Base-by-base conservation (phyloP, 306 rosid genomes). In the Cicer cuneatum region DNA sequence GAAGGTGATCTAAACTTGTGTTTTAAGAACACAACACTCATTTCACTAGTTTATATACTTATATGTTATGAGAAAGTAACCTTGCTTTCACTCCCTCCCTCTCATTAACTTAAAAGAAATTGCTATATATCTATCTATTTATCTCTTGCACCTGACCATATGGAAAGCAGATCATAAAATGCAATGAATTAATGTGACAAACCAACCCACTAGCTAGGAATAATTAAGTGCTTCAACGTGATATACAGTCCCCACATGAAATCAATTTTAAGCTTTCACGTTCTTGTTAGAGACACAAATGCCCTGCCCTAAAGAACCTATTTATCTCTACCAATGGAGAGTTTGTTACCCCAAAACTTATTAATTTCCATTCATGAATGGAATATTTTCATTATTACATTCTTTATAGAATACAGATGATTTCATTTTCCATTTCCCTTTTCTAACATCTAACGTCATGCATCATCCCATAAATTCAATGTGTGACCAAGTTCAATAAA, bases 351-450 rank as follows among this genome's bases (percentile, higher is more conserved):
- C 57, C 66, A 51, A 33, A 48, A 37, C 47, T 29, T 66, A 66
- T 81, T 69, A 11, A 69, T 64, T 78, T 59, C 18, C 53, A 16
- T 73, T 78, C 21, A 52, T 16, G 60, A 71, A 65, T 77, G 70
- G 77, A 41, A 77, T 43, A 48, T 41, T 82, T 82, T 78, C 48
- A 51, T 69, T 19, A n/a, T 47, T 61, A 68, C 75, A 75, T 65
- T 74, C 79, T 66, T 80, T 68, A 45, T 62, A 77, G 80, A 78
- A 62, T 68, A 45, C 19, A 78, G 18, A 43, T 78, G 74, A 69
- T 29, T 80, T 80, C 73, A 47, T 68, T 84, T 80, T 75, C 66
- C 35, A 49, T 71, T 75, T 65, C 64, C 52, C 21, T 60, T 60
- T 76, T 65, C 63, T 11, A 45, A 68, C 61, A 58, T 75, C 76